Base-by-base conservation (phyloP, 2,329 filamentous ascomycete genomes). In the Ambrosiella beaveri region DNA sequence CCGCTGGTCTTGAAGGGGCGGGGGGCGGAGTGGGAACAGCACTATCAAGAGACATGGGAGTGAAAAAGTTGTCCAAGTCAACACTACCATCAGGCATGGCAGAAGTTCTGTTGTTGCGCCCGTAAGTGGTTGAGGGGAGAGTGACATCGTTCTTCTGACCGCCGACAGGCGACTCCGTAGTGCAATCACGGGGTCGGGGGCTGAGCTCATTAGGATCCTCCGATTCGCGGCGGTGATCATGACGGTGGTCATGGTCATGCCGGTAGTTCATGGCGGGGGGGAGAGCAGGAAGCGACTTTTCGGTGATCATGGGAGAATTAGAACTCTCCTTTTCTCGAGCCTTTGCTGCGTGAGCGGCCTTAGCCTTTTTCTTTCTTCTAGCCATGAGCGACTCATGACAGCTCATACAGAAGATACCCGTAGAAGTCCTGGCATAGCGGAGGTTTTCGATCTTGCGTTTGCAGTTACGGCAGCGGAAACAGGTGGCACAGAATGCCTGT, bases 391-490 rank as follows among this genome's bases (percentile, higher is more conserved):
- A 93, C 71, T 98, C 93, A 68, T 98, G 93, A 69, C 93, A 98
- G 66, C 85, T 89, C 93, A 98, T 98, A 73, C 93, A 98, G 68
- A 98, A 97, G 65, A 98, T 98, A 61, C 93, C 93, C 71, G 97
- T 93, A 7, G 91, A 96, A 1, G 93, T 98, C 67, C 93, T 83
- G 57, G 93, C 93, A 80, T 97, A 98, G 69, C 91, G 84, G 63
- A 98, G 76, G 69, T 98, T 98, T 71, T 98, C 93, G 61, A 98
- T 98, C 75, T 96, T 96, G 68, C 87, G 83, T 75, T 97, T 98
- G 77, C 93, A 98, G 70, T 97, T 98, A 65, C 93, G 81, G 73
- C 93, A 98, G 65, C 90, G 82, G 74, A 98, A 98, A 73, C 93
- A 98, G 59, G 88, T 91, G 49, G 90, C 89, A 71, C 93, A 98